Evolutionary conservation across 202 grass and related monocot genomes (phyloP).

Genomic region (Elaeis oleifera): DNA sequence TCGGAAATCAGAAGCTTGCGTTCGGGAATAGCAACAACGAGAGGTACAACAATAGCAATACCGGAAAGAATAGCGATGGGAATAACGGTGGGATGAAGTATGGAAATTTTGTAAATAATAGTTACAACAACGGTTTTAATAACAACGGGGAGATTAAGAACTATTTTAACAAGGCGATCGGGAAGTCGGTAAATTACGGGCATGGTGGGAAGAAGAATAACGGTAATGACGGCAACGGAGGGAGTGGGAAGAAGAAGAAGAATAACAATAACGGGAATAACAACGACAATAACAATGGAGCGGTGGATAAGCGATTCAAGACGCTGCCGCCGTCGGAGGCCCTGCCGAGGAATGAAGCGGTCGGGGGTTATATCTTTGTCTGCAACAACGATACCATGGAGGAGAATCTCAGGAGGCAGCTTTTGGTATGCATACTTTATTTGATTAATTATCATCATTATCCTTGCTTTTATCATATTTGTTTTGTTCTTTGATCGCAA

Average conservation of each 20-base stretch:
- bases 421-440: conserved; percentile 43
- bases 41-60: not conserved
- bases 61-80: conserved; percentile 15
- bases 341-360: conserved; percentile 61
- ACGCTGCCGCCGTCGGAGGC: conserved; percentile 78
- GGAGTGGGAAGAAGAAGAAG: conserved; percentile 15
- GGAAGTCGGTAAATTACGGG: conserved; percentile 29
- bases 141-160: conserved; percentile 46
- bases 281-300: conserved; percentile 28
- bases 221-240: conserved; percentile 6
- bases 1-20: conserved; percentile 49
- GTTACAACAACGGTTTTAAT: conserved; percentile 11
- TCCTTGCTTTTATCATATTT: too few relatives aligned
- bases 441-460: too few relatives aligned
- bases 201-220: conserved; percentile 42
- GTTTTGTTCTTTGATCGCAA: too few relatives aligned
- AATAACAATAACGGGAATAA: conserved; percentile 25
- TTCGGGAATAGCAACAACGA: conserved; percentile 48
- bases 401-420: conserved; percentile 86
- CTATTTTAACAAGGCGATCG: conserved; percentile 89
- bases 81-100: conserved; percentile 11
- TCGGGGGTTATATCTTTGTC: conserved; percentile 96
- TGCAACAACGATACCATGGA: conserved; percentile 99
- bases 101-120: conserved; percentile 9
- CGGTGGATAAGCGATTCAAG: conserved; percentile 89